Conservation (phyloP, 257 asterid species). For the Paulownia fortunei region DNA sequence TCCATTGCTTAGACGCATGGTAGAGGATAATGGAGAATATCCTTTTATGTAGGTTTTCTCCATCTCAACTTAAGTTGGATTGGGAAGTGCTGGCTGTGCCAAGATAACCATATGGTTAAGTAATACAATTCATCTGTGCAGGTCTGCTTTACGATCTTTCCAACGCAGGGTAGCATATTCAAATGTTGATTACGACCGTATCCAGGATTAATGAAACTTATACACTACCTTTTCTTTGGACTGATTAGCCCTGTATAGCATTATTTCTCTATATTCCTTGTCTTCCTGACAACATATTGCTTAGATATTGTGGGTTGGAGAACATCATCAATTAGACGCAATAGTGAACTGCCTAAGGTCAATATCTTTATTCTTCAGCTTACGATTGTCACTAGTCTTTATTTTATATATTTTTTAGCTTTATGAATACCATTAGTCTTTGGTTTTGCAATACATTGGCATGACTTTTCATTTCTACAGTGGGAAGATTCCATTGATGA, state of each 20-base stretch:
- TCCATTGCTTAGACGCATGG: slow-evolving; percentile 68
- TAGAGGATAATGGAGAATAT: slow-evolving; percentile 62
- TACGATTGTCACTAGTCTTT: background rate
- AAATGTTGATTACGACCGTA: slow-evolving; percentile 78
- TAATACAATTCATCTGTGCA: slow-evolving; percentile 36
- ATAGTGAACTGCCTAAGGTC: slow-evolving; percentile 74
- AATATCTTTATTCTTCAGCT: slow-evolving; percentile 10
- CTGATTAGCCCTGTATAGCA: background rate
- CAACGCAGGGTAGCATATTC: slow-evolving; percentile 76
- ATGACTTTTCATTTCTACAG: slow-evolving; percentile 36
- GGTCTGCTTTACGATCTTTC: slow-evolving; percentile 71
- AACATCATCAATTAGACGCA: slow-evolving; percentile 77
- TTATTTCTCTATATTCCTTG: slow-evolving; percentile 2
- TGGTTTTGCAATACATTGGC: background rate
- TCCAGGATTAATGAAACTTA: slow-evolving; percentile 42
- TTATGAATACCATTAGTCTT: background rate
- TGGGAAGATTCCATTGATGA: slow-evolving; percentile 75
- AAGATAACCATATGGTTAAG: background rate
- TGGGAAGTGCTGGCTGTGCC: background rate
- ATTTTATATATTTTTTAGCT: background rate
- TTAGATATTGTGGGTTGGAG: slow-evolving; percentile 89
- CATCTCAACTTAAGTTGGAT: background rate
- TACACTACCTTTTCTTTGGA: background rate
- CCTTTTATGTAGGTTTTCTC: slow-evolving; percentile 57
- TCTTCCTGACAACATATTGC: slow-evolving; percentile 40